Percentiles rank a stretch among this genome's conserved stretches.
phyloP scores from a whole-genome alignment of 805 yeast genomes.

The Teunomyces tritomae region DNA sequence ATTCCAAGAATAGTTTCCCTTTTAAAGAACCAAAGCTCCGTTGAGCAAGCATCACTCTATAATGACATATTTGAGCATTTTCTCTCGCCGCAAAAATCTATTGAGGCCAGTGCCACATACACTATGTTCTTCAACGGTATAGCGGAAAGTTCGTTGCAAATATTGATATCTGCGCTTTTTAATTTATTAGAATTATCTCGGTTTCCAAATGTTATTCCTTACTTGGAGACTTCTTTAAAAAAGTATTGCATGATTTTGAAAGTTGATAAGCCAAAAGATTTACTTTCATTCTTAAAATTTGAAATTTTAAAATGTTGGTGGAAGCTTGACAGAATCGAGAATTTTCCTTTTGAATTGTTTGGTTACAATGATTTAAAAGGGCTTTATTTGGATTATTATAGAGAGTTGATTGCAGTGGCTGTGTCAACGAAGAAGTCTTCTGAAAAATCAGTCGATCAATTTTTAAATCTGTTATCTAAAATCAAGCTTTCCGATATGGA shows the following conservation, averaged over 20 bases:
- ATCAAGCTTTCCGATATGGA: conserved; percentile 11
- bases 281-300: conserved; percentile 31
- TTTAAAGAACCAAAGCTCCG: conserved; percentile 6
- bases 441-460: not conserved
- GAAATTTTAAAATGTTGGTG: conserved; percentile 46
- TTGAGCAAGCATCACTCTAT: conserved; percentile 26
- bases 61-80: conserved; percentile 27
- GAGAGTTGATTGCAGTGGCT: conserved; percentile 38
- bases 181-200: conserved; percentile 42
- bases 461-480: conserved; percentile 13
- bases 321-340: conserved; percentile 25
- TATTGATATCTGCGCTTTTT: conserved; percentile 35
- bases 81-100: conserved; percentile 32
- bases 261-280: conserved; percentile 7
- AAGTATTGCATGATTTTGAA: conserved; percentile 18
- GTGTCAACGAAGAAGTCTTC: conserved; percentile 18
- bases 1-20: conserved; percentile 12
- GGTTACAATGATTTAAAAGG: conserved; percentile 27
- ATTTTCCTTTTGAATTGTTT: conserved; percentile 43
- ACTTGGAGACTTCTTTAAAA: conserved; percentile 24
- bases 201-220: conserved; percentile 27
- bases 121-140: conserved; percentile 31
- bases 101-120: conserved; percentile 40
- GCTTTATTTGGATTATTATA: conserved; percentile 32
- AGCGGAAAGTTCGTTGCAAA: conserved; percentile 26